Base-by-base conservation (phyloP, 306 rosid genomes). In the Glycyrrhiza uralensis region DNA sequence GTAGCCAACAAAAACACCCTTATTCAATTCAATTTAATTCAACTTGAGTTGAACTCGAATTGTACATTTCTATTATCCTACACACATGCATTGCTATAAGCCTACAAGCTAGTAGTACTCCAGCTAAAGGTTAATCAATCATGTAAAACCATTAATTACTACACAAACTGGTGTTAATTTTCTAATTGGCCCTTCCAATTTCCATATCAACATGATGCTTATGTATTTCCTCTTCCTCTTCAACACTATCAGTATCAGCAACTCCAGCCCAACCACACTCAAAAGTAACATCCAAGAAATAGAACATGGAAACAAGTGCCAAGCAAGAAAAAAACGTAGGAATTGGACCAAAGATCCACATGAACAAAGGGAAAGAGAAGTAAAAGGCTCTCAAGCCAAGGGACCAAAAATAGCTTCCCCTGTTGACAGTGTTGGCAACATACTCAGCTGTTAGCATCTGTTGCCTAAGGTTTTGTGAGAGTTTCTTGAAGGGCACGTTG, bases 301-400 rank as follows among this genome's bases (percentile, higher is more conserved):
- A 87, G 0, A 94, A 85, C 63, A 86, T 39, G 55, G 39, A 74
- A 45, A 86, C 86, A 57, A 94, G 86, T 17, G 84, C 73, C 45
- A 87, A 12, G 67, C 81, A 87, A 24, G 88, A 80, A 0, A 85
- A 2, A 4, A 91, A 81, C 90, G 91, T 88, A 2, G 97, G 90
- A 59, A 94, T 84, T 5, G 97, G 92, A 0, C 99, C 99, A 63
- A 94, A 89, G 46, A 91, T 83, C 99, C 99, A 94, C 59, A 91
- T 44, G 72, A 91, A 85, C 71, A 91, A 41, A 78, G 99, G 97
- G 41, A 91, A 82, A 3, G 96, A 94, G 59, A 94, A 89, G 86
- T 91, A 91, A 63, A 91, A 89, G 10, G 99, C 96, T 1, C 97
- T 77, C 81, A 94, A 75, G 0, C 99, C 97, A 7, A 94, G 65